Percentiles rank a stretch among this genome's conserved stretches.
phyloP scores from a whole-genome alignment of 176 grass and related monocot genomes.

The Musa schizocarpa region DNA sequence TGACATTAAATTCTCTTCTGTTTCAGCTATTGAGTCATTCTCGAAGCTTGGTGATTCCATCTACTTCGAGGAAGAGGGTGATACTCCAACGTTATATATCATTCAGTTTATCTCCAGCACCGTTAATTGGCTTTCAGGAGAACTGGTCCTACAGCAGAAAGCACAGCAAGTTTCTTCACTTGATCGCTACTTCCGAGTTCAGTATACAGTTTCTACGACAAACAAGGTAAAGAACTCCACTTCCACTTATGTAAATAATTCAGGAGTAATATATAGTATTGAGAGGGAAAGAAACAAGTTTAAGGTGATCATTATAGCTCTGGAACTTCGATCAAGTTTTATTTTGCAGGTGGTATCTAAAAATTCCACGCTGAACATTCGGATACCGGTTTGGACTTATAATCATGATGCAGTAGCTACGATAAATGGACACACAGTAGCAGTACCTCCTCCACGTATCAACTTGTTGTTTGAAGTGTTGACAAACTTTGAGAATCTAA shows the following conservation, averaged over 20 bases:
- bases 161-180: slow-evolving; percentile 36
- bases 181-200: slow-evolving; percentile 44
- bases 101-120: slow-evolving; percentile 72
- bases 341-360: slow-evolving; percentile 29
- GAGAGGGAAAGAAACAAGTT: no score
- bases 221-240: slow-evolving; percentile 16
- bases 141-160: slow-evolving; percentile 38
- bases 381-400: slow-evolving; percentile 68
- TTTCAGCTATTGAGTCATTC: slow-evolving; percentile 69
- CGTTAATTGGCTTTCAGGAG: slow-evolving; percentile 53
- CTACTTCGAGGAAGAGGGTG: slow-evolving; percentile 74
- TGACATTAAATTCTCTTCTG: neutral
- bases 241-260: no score
- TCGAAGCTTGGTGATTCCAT: slow-evolving; percentile 81
- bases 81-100: slow-evolving; percentile 34
- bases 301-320: no score
- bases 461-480: no score
- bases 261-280: no score
- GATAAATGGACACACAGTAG: slow-evolving; percentile 47
- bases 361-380: slow-evolving; percentile 42
- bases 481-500: no score
- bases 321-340: no score
- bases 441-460: slow-evolving; percentile 44
- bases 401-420: slow-evolving; percentile 33
- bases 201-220: slow-evolving; percentile 38